Evolutionary conservation across 306 rosid species (phyloP), one percentile per base, ranked within the genome.

Genomic region (Cucurbita argyrosperma): DNA sequence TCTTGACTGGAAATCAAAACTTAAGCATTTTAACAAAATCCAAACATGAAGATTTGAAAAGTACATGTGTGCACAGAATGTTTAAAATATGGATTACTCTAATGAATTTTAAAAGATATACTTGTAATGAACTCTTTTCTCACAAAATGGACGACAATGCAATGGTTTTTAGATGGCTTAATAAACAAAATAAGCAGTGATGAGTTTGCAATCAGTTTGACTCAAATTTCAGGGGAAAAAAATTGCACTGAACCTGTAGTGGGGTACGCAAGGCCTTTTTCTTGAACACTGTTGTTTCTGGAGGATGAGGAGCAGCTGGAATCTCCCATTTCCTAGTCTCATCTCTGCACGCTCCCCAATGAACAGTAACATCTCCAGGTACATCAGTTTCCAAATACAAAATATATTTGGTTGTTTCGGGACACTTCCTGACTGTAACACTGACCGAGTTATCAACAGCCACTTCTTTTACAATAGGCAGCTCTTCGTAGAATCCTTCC

Each of bases 341-440:
- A 83, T 88, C 97, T 75, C 84, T 80, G 80, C 96, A 89, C 76
- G 85, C 97, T 74, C 97, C 97, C 99, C 99, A 95, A 66, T 95
- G 99, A 78, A 95, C 87, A 67, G 85, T 75, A 77, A 82, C 77
- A 79, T 84, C 82, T 66, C 94, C 96, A 53, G 85, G 88, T 67
- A 91, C 77, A 85, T 95, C 96, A 2, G 93, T 89, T 84, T 95
- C 96, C 76, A 95, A 26, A 75, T 58, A 76, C 66, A 95, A 38
- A 73, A 85, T 71, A 85, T 82, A 85, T 61, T 88, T 84, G 62
- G 81, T 76, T 66, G 97, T 84, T 82, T 88, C 90, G n/a, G 85
- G 74, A 78, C 84, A 79, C 79, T 91, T 89, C 66, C 57, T 84
- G 52, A 86, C 79, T 42, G 90, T 85, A 76, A 91, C 93, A 80